These are phyloP conservation scores for Galium porrigens DNA, from an alignment of 305 asterid genomes.

Conservation along the genomic window DNA sequence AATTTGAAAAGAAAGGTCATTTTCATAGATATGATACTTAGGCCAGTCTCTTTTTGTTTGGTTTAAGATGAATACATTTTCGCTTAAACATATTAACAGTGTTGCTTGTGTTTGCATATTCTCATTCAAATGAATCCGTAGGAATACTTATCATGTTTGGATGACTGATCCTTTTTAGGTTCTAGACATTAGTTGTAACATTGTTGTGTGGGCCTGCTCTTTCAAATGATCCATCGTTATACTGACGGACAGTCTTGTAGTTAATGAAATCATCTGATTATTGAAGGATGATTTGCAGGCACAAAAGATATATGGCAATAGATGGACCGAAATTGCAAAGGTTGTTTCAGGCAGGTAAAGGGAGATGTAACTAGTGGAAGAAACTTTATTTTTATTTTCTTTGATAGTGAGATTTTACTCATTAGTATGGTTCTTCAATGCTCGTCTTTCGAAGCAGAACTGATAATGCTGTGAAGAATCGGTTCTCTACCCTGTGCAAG, in stretches of 20 bases:
- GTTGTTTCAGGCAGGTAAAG: slow-evolving; percentile 98
- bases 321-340: slow-evolving; percentile 99
- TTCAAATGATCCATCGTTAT: neutral
- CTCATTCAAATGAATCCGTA: neutral
- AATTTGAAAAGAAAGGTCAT: neutral
- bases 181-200: too few species aligned
- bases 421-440: neutral
- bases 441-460: slow-evolving; percentile 37
- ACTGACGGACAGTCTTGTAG: neutral
- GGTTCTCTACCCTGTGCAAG: slow-evolving; percentile 91
- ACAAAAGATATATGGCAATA: slow-evolving; percentile 80
- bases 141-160: neutral
- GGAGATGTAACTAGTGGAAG: neutral
- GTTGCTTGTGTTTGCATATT: slow-evolving; percentile 4
- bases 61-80: neutral
- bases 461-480: slow-evolving; percentile 97
- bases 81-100: neutral
- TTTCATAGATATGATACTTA: neutral
- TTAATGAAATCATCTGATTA: slow-evolving; percentile 20
- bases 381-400: neutral
- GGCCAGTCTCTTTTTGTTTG: neutral
- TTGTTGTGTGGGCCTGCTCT: too few species aligned
- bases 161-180: neutral
- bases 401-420: neutral
- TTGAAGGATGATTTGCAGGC: slow-evolving; percentile 43